Conservation (phyloP, 805 yeast genomes). For the Saccharomycopsis olivae region DNA sequence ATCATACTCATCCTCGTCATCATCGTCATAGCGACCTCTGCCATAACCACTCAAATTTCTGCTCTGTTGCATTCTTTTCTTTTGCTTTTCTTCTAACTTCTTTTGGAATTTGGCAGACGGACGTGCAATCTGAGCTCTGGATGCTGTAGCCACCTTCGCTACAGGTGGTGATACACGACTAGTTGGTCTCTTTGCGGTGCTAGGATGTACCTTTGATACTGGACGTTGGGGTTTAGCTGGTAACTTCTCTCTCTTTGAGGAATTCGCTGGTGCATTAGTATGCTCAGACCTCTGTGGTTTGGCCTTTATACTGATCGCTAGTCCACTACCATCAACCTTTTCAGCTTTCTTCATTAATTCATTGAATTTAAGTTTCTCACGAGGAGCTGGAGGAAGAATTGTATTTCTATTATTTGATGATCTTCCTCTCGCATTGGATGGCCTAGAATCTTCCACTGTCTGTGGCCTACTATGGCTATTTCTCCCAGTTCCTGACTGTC, state of each 20-base stretch:
- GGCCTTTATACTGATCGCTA: constrained; percentile 31
- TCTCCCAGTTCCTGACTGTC: not conserved
- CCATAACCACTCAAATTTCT: constrained; percentile 18
- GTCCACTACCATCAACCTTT: constrained; percentile 40
- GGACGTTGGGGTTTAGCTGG: too few relatives aligned
- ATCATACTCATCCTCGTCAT: constrained; percentile 31
- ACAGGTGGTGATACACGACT: not conserved
- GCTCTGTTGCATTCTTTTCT: constrained; percentile 22
- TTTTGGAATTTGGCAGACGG: constrained; percentile 47
- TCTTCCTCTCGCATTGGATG: constrained; percentile 19
- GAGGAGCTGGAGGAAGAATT: constrained; percentile 18
- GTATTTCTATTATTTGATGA: not conserved
- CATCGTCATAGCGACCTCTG: constrained; percentile 21
- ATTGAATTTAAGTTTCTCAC: constrained; percentile 45
- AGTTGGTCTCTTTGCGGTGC: not conserved
- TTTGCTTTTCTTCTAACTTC: constrained; percentile 34
- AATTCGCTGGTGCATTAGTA: not conserved
- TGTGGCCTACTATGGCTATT: too few relatives aligned
- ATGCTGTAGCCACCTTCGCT: not conserved
- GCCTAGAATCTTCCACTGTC: too few relatives aligned
- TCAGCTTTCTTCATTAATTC: constrained; percentile 65
- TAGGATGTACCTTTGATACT: not conserved
- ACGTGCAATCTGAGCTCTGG: constrained; percentile 30
- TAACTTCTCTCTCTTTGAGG: not conserved
- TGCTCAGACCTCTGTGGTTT: constrained; percentile 14